phyloP scores from a whole-genome alignment of 2,329 filamentous ascomycete species.

The Trichothecium roseum region DNA sequence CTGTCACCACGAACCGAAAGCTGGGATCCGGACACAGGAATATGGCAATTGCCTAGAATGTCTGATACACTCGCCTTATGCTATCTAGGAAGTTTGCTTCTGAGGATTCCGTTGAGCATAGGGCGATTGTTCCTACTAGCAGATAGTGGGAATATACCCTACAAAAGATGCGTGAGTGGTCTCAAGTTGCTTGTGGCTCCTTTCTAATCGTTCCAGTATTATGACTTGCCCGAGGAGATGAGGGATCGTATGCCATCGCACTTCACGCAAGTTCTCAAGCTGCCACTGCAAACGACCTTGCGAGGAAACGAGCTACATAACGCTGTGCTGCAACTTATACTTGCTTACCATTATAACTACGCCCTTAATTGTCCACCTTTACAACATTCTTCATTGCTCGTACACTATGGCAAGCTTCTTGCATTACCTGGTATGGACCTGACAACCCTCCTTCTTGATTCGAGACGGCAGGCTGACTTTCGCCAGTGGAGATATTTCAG shows the following conservation, averaged over 20 bases:
- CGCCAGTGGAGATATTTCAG: constrained; percentile 41
- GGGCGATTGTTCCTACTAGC: constrained; percentile 64
- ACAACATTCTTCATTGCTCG: constrained; percentile 58
- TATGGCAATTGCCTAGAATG: constrained; percentile 53
- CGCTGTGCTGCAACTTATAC: constrained; percentile 48
- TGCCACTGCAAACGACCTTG: constrained; percentile 28
- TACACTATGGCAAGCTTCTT: constrained; percentile 60
- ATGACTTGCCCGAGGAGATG: constrained; percentile 53
- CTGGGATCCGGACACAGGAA: constrained; percentile 25
- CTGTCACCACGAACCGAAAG: constrained; percentile 1
- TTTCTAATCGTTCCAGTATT: constrained; percentile 27
- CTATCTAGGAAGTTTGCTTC: constrained; percentile 66
- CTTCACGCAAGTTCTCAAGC: constrained; percentile 51
- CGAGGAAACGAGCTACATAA: constrained; percentile 51
- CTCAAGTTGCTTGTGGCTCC: neutral
- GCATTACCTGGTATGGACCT: constrained; percentile 33
- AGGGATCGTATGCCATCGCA: constrained; percentile 50
- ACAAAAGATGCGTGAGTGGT: constrained; percentile 50
- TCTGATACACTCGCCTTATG: constrained; percentile 68
- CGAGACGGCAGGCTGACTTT: constrained; percentile 13
- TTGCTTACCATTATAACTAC: constrained; percentile 57
- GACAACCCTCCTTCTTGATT: neutral
- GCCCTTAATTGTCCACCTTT: constrained; percentile 62
- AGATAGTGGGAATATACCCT: constrained; percentile 58
- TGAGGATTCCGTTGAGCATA: constrained; percentile 66